Conservation (phyloP, 768 basidiomycete species). For the Auricularia sp. region DNA sequence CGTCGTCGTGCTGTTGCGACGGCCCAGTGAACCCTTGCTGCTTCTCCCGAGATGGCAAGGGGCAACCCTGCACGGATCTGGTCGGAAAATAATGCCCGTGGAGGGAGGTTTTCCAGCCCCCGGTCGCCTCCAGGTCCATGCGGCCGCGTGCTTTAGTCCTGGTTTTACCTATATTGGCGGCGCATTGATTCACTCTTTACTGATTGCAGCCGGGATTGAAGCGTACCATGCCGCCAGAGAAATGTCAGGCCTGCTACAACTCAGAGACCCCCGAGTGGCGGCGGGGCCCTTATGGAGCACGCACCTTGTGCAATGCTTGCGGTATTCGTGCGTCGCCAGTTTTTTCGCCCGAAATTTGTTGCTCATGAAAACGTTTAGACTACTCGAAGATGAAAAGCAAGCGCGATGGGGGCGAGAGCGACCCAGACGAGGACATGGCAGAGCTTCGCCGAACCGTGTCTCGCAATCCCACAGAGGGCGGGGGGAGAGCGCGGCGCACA, state of each 20-base stretch:
- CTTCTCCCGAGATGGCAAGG: neutral
- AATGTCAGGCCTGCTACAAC: slow-evolving; percentile 82
- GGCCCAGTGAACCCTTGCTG: slow-evolving; percentile 3
- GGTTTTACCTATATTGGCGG: slow-evolving; percentile 16
- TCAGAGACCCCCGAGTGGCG: slow-evolving; percentile 85
- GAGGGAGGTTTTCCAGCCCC: too few relatives aligned
- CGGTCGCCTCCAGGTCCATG: neutral
- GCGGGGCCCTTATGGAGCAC: slow-evolving; percentile 72
- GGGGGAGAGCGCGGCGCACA: neutral
- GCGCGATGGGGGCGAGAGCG: neutral
- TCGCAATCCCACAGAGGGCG: neutral
- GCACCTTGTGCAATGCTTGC: slow-evolving; percentile 79
- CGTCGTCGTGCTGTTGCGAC: neutral
- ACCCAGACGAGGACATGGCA: neutral
- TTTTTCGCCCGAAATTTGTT: neutral
- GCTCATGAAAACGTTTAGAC: neutral
- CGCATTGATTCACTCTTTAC: slow-evolving; percentile 17
- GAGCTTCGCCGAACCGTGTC: neutral
- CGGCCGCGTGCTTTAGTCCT: slow-evolving; percentile 9
- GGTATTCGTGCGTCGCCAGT: slow-evolving; percentile 55
- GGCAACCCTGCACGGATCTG: neutral
- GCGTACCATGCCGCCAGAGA: slow-evolving; percentile 78
- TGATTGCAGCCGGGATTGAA: slow-evolving; percentile 18
- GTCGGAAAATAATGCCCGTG: too few relatives aligned
- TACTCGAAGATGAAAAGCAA: neutral